Base-by-base conservation (phyloP, 1,284 basidiomycete species). In the Quambalaria eucalypti region DNA sequence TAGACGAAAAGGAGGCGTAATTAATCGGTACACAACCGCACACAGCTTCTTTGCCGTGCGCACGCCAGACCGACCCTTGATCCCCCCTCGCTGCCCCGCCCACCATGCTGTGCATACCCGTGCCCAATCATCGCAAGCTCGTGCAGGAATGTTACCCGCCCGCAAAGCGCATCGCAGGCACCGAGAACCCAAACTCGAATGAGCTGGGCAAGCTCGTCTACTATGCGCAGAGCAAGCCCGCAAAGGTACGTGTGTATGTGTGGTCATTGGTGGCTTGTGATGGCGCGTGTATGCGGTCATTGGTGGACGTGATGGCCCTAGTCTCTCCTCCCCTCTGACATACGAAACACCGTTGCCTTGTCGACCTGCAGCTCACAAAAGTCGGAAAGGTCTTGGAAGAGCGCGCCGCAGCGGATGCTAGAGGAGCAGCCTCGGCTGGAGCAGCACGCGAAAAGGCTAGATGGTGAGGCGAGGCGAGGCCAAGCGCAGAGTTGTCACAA, bases 181-280 rank as follows among this genome's bases (percentile, higher is more conserved):
- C 87, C 8, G 86, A 82, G 26, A 61, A 71, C 29, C 72, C 74
- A 48, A 76, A 74, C 54, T 59, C 66, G 48, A 91, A 95, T 76
- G 91, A 96, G 71, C 81, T 96, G 30, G 90, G 88, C 53, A 85
- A 87, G 47, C 81, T 98, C 59, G 89, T 88, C 4, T 96, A 96
- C 78, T 92, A 90, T 80, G 90, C 88, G 9, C 84, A 86, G 10
- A 90, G 92, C 77, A 85, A 86, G 67, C 89, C 91, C 1, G 85
- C 87, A 30, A 93, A 95, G 78, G 36, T 39, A 21, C 16, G 36
- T 10, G 21, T n/a, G n/a, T n/a, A n/a, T n/a, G n/a, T n/a, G n/a
- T n/a, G n/a, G n/a, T n/a, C n/a, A n/a, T n/a, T n/a, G n/a, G n/a
- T n/a, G n/a, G n/a, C n/a, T n/a, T n/a, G n/a, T n/a, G n/a, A n/a